Evolutionary conservation across 2,329 filamentous ascomycete genomes (phyloP).

Genomic region (Dothistroma septosporum): DNA sequence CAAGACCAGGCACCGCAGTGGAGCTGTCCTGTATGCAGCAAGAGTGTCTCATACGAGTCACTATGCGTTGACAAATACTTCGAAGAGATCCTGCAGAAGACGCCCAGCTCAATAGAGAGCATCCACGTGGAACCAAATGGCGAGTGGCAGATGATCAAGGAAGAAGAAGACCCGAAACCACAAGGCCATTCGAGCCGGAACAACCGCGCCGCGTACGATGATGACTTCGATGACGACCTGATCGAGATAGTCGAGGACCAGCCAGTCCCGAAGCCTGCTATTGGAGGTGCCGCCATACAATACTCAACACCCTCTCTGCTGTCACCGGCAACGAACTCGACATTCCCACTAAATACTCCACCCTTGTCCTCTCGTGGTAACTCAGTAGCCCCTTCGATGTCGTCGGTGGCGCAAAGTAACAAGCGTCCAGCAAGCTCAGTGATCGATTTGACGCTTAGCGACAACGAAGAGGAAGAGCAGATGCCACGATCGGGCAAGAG

Average conservation of each 20-base stretch:
- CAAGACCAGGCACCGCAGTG: slow-evolving; percentile 96
- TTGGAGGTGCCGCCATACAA: slow-evolving; percentile 32
- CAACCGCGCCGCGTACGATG: slow-evolving; percentile 32
- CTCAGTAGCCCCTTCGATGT: slow-evolving; percentile 32
- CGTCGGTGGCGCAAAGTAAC: slow-evolving; percentile 34
- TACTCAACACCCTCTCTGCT: slow-evolving; percentile 21
- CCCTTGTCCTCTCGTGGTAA: slow-evolving; percentile 45
- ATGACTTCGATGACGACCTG: slow-evolving; percentile 43
- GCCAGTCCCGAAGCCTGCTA: slow-evolving; percentile 30
- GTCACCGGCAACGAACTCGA: slow-evolving; percentile 27
- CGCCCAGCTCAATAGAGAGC: slow-evolving; percentile 67
- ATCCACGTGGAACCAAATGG: slow-evolving; percentile 88
- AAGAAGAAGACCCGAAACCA: slow-evolving; percentile 39
- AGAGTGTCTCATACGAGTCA: slow-evolving; percentile 71
- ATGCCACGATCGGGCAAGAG: slow-evolving; percentile 33
- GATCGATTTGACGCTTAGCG: slow-evolving; percentile 48
- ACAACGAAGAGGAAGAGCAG: slow-evolving; percentile 41
- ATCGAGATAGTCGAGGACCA: slow-evolving; percentile 41
- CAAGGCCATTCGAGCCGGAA: slow-evolving; percentile 36
- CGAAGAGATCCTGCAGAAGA: slow-evolving; percentile 75
- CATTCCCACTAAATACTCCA: slow-evolving; percentile 41
- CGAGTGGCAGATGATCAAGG: slow-evolving; percentile 59
- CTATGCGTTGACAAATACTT: slow-evolving; percentile 90
- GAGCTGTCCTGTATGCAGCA: slow-evolving; percentile 93
- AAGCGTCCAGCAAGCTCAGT: slow-evolving; percentile 46